phyloP scores from a whole-genome alignment of 805 yeast genomes.

The Candida krabiensis region DNA sequence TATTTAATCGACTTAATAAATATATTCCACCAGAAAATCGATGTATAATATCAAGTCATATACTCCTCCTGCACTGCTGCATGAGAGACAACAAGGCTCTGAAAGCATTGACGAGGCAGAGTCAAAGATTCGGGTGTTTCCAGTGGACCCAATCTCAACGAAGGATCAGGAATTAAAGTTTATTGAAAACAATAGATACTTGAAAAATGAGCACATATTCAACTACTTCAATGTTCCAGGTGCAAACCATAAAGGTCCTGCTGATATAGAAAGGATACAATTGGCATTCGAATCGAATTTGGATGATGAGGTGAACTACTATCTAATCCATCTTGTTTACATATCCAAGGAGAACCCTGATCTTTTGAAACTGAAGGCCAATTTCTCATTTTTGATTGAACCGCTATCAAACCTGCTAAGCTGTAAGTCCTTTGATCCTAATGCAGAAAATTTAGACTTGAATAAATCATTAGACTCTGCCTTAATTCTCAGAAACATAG shows the following conservation, averaged over 20 bases:
- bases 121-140: slow-evolving; percentile 23
- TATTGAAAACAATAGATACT: slow-evolving; percentile 29
- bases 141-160: slow-evolving; percentile 32
- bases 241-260: slow-evolving; percentile 51
- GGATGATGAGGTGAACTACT: slow-evolving; percentile 69
- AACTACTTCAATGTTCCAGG: slow-evolving; percentile 34
- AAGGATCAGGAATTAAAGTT: slow-evolving; percentile 35
- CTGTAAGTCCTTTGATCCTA: slow-evolving; percentile 18
- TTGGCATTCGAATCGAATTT: slow-evolving; percentile 69
- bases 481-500: slow-evolving; percentile 73
- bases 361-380: slow-evolving; percentile 39
- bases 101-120: slow-evolving; percentile 6
- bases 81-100: slow-evolving; percentile 5
- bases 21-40: too few relatives aligned
- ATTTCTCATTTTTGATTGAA: slow-evolving; percentile 41
- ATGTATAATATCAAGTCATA: slow-evolving; percentile 17
- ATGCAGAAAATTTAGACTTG: slow-evolving; percentile 22
- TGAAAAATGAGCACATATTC: slow-evolving; percentile 32
- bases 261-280: slow-evolving; percentile 61
- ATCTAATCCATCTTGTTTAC: slow-evolving; percentile 54
- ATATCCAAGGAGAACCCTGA: slow-evolving; percentile 42
- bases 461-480: slow-evolving; percentile 46
- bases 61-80: slow-evolving; percentile 10
- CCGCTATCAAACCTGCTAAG: slow-evolving; percentile 24
- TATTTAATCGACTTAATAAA: too few relatives aligned